Conservation (phyloP, 306 rosid species). For the Quercus rubra region DNA sequence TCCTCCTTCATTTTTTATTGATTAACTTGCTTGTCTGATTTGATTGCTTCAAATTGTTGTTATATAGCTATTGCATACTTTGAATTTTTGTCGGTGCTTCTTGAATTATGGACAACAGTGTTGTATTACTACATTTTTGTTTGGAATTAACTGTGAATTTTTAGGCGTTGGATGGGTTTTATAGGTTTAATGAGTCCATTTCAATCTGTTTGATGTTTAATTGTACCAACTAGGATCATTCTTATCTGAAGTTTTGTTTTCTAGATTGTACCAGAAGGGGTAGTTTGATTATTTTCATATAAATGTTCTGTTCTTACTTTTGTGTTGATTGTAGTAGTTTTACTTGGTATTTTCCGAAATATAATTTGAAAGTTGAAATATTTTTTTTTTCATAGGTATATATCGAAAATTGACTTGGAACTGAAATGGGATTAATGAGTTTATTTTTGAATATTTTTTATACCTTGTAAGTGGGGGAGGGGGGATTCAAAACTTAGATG, state of each 20-base stretch:
- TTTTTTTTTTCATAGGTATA: too few relatives aligned
- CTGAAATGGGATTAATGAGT: background rate
- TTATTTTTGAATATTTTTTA: background rate
- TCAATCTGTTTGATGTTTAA: background rate
- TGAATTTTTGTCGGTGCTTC: background rate
- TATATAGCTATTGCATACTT: background rate
- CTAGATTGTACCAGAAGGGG: background rate
- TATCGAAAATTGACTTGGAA: background rate
- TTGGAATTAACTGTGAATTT: background rate
- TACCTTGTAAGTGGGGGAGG: too few relatives aligned
- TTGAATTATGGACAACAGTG: background rate
- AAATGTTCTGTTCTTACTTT: background rate
- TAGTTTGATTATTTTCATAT: background rate
- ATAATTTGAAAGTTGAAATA: too few relatives aligned
- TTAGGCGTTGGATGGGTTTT: background rate
- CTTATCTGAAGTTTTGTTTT: background rate
- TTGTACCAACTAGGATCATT: background rate
- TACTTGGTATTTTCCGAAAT: background rate
- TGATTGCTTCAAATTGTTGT: background rate
- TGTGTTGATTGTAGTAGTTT: background rate
- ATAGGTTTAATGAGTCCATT: constrained; percentile 2
- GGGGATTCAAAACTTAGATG: too few relatives aligned
- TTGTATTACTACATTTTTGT: background rate
- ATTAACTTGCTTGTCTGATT: background rate
- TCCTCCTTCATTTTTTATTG: background rate